Percentiles rank a stretch among this genome's conserved stretches.
phyloP scores from a whole-genome alignment of 495 filamentous ascomycete genomes.

The Annulohypoxylon stygium region DNA sequence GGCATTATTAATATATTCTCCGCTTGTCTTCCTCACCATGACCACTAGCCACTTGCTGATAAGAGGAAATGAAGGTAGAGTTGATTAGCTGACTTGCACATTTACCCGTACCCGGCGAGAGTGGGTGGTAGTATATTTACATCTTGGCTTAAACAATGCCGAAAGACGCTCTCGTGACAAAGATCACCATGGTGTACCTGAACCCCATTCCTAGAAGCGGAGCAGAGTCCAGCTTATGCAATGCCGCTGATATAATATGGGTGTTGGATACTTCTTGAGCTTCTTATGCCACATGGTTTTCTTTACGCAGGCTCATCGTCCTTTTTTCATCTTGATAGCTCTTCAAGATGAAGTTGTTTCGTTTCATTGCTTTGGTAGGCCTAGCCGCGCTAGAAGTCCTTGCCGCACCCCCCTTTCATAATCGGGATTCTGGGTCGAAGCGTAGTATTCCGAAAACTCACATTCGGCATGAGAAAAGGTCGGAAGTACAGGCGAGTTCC shows the following conservation, averaged over 20 bases:
- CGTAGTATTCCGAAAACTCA: constrained; percentile 46
- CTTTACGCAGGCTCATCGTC: constrained; percentile 5
- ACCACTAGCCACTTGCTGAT: background rate
- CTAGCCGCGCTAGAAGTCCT: constrained; percentile 27
- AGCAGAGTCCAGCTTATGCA: constrained; percentile 32
- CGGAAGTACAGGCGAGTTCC: constrained; percentile 62
- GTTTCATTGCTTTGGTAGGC: constrained; percentile 31
- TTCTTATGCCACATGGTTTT: constrained; percentile 15
- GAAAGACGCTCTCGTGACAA: constrained; percentile 24
- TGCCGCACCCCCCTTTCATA: constrained; percentile 38
- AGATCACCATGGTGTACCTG: constrained; percentile 15
- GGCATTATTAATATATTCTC: background rate
- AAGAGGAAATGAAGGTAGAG: constrained; percentile 8
- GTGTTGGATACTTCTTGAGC: constrained; percentile 10
- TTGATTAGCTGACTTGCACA: constrained; percentile 30
- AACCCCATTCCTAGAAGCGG: constrained; percentile 17
- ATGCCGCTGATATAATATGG: constrained; percentile 34
- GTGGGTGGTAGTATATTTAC: constrained; percentile 34
- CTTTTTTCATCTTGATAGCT: background rate
- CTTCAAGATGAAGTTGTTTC: constrained; percentile 42
- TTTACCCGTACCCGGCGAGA: constrained; percentile 41
- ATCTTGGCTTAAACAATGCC: constrained; percentile 42
- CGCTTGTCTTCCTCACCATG: background rate
- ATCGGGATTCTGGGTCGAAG: constrained; percentile 13
- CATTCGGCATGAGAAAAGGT: constrained; percentile 53